Conservation (phyloP, 495 filamentous ascomycete genomes). For the Apodospora peruviana region DNA sequence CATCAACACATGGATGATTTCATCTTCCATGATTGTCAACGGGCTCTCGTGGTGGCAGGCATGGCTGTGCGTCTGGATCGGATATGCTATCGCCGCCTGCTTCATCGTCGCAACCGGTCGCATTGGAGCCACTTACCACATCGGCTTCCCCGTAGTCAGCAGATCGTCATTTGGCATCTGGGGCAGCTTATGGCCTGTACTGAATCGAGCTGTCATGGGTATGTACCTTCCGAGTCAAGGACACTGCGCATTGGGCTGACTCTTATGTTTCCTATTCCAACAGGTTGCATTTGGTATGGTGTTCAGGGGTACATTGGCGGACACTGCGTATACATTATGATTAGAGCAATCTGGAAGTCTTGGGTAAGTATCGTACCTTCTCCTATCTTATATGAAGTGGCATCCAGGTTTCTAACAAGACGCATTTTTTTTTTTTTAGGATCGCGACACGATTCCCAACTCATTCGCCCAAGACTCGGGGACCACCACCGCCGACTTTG, state of each 20-base stretch:
- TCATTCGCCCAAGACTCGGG: slow-evolving; percentile 58
- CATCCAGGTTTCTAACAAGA: too few species aligned
- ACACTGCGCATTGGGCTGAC: too few species aligned
- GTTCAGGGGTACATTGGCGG: slow-evolving; percentile 85
- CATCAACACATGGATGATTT: slow-evolving; percentile 99
- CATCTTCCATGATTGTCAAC: slow-evolving; percentile 65
- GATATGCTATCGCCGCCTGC: slow-evolving; percentile 68
- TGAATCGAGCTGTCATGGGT: slow-evolving; percentile 83
- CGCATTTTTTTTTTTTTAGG: slow-evolving; percentile 18
- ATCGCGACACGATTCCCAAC: slow-evolving; percentile 56
- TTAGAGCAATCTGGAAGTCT: slow-evolving; percentile 68
- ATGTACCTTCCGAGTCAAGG: slow-evolving; percentile 7
- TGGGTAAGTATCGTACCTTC: slow-evolving; percentile 30
- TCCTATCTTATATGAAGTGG: too few species aligned
- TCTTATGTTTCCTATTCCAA: neutral
- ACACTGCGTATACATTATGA: slow-evolving; percentile 76
- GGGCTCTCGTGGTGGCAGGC: slow-evolving; percentile 94
- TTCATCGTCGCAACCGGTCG: slow-evolving; percentile 78
- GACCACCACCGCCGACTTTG: slow-evolving; percentile 69
- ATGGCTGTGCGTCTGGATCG: slow-evolving; percentile 85
- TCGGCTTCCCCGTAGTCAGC: slow-evolving; percentile 76
- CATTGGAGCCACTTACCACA: slow-evolving; percentile 86
- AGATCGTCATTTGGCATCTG: slow-evolving; percentile 80
- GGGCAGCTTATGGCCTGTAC: slow-evolving; percentile 84
- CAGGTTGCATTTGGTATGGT: slow-evolving; percentile 76